Percentiles rank a stretch among this genome's conserved stretches.
Evolutionary conservation across 345 rosid genomes (phyloP).

Genomic region (Bretschneidera sinensis): DNA sequence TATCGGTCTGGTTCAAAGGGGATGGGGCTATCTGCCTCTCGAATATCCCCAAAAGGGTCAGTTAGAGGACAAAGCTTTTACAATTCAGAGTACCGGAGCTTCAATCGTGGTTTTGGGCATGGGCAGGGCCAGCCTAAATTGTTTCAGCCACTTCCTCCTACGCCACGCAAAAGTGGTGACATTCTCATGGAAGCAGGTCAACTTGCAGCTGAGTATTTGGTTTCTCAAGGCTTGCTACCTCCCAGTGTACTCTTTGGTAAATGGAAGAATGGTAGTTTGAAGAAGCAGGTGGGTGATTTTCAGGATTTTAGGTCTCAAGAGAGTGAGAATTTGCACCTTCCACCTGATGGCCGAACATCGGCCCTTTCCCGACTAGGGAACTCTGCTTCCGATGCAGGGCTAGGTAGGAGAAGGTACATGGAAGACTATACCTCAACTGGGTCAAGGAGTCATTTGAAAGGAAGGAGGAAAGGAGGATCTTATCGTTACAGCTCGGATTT

Average conservation of each 20-base stretch:
- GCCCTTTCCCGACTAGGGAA: constrained; percentile 49
- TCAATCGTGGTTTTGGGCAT: constrained; percentile 74
- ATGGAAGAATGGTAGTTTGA: constrained; percentile 73
- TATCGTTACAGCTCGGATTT: constrained; percentile 46
- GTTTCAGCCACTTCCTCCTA: constrained; percentile 53
- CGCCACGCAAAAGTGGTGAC: constrained; percentile 42
- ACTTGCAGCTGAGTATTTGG: constrained; percentile 90
- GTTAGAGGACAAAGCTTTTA: constrained; percentile 75
- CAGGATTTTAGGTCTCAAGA: constrained; percentile 65
- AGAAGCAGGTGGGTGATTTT: constrained; percentile 49
- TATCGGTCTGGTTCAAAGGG: constrained; percentile 70
- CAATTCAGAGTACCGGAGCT: constrained; percentile 62
- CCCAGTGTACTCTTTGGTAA: constrained; percentile 49
- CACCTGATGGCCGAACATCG: too few relatives aligned
- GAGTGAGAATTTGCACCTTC: too few relatives aligned
- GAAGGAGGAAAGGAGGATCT: constrained; percentile 63
- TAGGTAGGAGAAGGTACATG: constrained; percentile 50
- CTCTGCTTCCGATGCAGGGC: constrained; percentile 27
- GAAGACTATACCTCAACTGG: constrained; percentile 58
- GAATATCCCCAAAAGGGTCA: constrained; percentile 61
- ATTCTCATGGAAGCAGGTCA: constrained; percentile 88
- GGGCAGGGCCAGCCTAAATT: constrained; percentile 61
- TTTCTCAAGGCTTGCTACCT: constrained; percentile 68
- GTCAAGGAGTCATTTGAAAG: constrained; percentile 46
- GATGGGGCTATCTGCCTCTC: constrained; percentile 51